Evolutionary conservation across 441 rosid species (phyloP).

Genomic region (Syzygium malaccense): DNA sequence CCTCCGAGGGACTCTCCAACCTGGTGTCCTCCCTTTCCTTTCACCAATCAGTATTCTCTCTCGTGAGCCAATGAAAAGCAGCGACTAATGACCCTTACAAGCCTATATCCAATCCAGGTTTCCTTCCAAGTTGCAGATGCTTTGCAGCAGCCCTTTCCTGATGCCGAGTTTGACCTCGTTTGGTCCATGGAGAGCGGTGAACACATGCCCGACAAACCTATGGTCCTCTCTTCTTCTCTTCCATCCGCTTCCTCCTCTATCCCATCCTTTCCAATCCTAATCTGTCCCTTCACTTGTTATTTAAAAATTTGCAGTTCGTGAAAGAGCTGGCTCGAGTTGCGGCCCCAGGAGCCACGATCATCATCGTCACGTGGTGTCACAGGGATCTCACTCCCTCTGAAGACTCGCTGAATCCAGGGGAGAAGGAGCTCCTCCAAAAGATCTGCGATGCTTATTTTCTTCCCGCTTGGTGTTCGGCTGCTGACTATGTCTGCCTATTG

Average conservation of each 20-base stretch:
- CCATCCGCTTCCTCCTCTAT: background rate
- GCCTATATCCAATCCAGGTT: slow-evolving; percentile 22
- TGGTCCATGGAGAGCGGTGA: slow-evolving; percentile 99
- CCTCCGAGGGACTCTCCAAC: slow-evolving; percentile 49
- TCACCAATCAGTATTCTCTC: background rate
- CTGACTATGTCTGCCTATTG: slow-evolving; percentile 62
- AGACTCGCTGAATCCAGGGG: slow-evolving; percentile 65
- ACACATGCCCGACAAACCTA: slow-evolving; percentile 84
- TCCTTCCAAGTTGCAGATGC: slow-evolving; percentile 87
- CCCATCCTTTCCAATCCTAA: background rate
- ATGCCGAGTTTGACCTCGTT: slow-evolving; percentile 64
- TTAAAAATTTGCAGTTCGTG: slow-evolving; percentile 47
- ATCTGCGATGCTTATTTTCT: slow-evolving; percentile 71
- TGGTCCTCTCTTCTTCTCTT: slow-evolving; percentile 30
- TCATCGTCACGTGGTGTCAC: slow-evolving; percentile 91
- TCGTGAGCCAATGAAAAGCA: background rate
- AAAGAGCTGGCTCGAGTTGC: slow-evolving; percentile 74
- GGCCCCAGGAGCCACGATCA: slow-evolving; percentile 76
- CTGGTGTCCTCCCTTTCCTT: slow-evolving; percentile 17
- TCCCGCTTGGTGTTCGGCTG: slow-evolving; percentile 84
- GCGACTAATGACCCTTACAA: background rate
- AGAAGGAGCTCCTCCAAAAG: slow-evolving; percentile 45
- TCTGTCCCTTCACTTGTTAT: background rate
- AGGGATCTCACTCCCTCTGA: slow-evolving; percentile 60
- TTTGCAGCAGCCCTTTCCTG: slow-evolving; percentile 79